Conservation (phyloP, 1,284 basidiomycete genomes). For the Rhodotorula sp. region DNA sequence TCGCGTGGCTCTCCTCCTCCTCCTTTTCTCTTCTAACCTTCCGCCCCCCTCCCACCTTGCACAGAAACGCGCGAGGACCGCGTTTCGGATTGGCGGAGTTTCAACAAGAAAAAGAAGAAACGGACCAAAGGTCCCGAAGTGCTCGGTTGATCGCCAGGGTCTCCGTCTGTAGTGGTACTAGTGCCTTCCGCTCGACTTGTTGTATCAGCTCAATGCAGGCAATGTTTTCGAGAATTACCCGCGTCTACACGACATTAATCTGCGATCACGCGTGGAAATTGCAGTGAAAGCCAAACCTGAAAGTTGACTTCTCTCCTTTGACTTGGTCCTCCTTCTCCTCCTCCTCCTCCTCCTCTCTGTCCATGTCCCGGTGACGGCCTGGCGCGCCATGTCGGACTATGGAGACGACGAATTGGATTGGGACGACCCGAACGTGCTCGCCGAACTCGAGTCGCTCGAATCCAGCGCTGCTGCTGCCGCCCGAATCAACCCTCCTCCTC, state of each 20-base stretch:
- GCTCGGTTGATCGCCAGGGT: conserved; percentile 16
- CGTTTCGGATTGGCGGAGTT: conserved; percentile 43
- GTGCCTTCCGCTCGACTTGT: neutral
- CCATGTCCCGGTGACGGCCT: neutral
- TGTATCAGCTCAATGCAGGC: no score
- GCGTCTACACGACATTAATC: no score
- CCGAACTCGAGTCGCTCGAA: conserved; percentile 5
- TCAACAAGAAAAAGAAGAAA: conserved; percentile 60
- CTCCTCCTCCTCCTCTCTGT: neutral
- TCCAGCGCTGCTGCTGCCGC: no score
- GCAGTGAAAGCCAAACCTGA: neutral
- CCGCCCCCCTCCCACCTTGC: no score
- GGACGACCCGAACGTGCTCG: neutral
- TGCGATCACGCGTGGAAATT: neutral
- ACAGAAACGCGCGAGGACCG: conserved; percentile 42
- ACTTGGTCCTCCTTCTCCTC: neutral
- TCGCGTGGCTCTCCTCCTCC: neutral
- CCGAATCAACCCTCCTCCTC: neutral
- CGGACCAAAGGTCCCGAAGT: conserved; percentile 62
- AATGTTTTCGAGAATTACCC: neutral
- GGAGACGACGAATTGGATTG: conserved; percentile 6
- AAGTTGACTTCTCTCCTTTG: neutral
- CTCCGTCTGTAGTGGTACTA: neutral
- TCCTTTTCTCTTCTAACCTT: no score
- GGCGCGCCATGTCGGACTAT: neutral